Conservation (phyloP, 441 rosid species). For the Corymbia calophylla region DNA sequence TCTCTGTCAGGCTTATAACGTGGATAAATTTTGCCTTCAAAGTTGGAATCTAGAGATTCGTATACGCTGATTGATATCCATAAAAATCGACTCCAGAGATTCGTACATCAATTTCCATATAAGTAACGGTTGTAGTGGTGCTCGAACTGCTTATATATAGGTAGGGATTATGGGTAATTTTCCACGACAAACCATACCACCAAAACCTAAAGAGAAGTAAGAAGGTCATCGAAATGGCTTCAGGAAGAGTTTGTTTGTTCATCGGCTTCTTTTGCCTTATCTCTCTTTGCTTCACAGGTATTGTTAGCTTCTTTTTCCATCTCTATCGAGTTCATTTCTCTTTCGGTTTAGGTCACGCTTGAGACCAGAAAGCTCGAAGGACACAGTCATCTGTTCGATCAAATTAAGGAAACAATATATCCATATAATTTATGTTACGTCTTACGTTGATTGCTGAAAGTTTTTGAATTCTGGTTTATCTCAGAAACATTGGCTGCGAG, state of each 20-base stretch:
- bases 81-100: neutral
- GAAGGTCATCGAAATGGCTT: neutral
- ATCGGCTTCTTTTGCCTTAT: neutral
- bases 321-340: neutral
- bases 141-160: neutral
- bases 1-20: neutral
- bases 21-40: neutral
- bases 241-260: neutral
- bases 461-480: neutral
- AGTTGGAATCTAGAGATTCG: neutral
- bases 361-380: neutral
- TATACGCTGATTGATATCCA: neutral
- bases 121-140: neutral
- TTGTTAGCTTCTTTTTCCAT: neutral
- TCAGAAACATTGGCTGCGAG: neutral
- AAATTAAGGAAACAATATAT: neutral
- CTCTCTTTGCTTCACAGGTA: neutral
- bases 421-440: neutral
- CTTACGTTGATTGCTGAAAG: neutral
- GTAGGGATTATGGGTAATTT: neutral
- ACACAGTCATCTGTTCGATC: neutral
- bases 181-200: neutral
- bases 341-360: neutral
- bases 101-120: neutral
- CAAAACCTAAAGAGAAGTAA: neutral